phyloP scores from a whole-genome alignment of 1,139 yeast species.

The Nakaseomyces kungkrabaensis region DNA sequence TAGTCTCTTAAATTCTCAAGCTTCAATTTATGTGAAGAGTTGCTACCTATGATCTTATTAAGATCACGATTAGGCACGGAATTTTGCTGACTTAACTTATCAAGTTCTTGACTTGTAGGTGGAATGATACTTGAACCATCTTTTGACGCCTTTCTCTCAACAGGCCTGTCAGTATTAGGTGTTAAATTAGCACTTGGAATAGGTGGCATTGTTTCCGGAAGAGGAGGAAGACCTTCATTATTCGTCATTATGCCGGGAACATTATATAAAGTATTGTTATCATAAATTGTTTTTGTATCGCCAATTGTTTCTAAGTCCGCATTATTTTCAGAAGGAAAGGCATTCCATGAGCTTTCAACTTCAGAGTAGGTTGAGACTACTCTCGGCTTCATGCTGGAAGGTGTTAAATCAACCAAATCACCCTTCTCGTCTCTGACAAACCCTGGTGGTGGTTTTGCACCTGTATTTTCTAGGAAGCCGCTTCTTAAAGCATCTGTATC shows the following conservation, averaged over 20 bases:
- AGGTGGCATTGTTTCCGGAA: slow-evolving; percentile 18
- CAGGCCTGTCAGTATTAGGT: not conserved
- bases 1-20: slow-evolving; percentile 18
- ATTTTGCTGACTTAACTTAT: slow-evolving; percentile 9
- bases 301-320: slow-evolving; percentile 25
- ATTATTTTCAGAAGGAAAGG: slow-evolving; percentile 23
- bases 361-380: slow-evolving; percentile 25
- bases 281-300: slow-evolving; percentile 29
- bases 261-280: slow-evolving; percentile 28
- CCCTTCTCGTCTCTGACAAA: slow-evolving; percentile 26
- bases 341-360: slow-evolving; percentile 29
- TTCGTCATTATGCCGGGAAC: slow-evolving; percentile 28
- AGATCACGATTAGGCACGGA: slow-evolving; percentile 20
- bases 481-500: slow-evolving; percentile 25
- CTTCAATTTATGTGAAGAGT: slow-evolving; percentile 18
- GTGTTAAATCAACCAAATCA: slow-evolving; percentile 21
- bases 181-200: not conserved
- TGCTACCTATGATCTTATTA: slow-evolving; percentile 18
- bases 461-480: slow-evolving; percentile 24
- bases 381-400: slow-evolving; percentile 23
- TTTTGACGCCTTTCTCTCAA: slow-evolving; percentile 8
- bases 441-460: slow-evolving; percentile 25
- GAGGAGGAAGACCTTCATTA: slow-evolving; percentile 24
- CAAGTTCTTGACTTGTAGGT: slow-evolving; percentile 13
- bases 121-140: slow-evolving; percentile 8